Evolutionary conservation across 352 stramenopile genomes (phyloP), one percentile per base, ranked within the genome.

Genomic region (Halophytophthora polymorphica): DNA sequence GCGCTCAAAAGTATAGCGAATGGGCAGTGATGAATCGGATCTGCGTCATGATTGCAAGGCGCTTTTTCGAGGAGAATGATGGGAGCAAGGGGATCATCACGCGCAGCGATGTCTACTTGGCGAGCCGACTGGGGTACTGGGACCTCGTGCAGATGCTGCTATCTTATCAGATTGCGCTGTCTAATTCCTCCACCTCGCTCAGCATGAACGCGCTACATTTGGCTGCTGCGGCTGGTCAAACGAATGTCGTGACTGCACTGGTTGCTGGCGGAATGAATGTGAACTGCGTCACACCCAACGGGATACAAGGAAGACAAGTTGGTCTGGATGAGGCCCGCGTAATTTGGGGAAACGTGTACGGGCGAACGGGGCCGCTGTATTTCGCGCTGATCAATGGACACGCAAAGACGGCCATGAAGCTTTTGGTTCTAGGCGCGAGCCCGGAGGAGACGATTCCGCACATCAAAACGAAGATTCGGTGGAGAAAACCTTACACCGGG

Each of bases 321-420:
- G 33, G 3, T 6, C 23, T 14, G 6, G 22, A 14, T 25, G 21
- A 31, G n/a, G 11, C 22, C 29, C 36, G 19, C 2, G 51, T 35
- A 13, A 28, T 67, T 14, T 46, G n/a, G n/a, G n/a, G n/a, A n/a
- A n/a, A n/a, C n/a, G n/a, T n/a, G 37, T 64, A 45, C 45, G 38
- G 49, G 29, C 51, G 68, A 13, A 50, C 42, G 28, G 73, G 73
- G 2, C 56, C 73, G 17, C 40, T 87, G 14, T 83, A 63, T 48
- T 88, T 73, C 37, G 69, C 77, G 11, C 68, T 88, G 8, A 65
- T 71, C 12, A 53, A 84, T 35, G 77, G 77, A 1, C 73, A 88
- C 36, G 42, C 64, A 7, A 51, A 86, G 34, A 88, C 77, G 12
- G 73, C 72, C 47, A 60, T 69, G 17, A 78, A 79, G 28, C 61